These are phyloP conservation scores for Trichoderma oligosporum DNA, from an alignment of 2,329 filamentous ascomycete species.

Conservation along the genomic window DNA sequence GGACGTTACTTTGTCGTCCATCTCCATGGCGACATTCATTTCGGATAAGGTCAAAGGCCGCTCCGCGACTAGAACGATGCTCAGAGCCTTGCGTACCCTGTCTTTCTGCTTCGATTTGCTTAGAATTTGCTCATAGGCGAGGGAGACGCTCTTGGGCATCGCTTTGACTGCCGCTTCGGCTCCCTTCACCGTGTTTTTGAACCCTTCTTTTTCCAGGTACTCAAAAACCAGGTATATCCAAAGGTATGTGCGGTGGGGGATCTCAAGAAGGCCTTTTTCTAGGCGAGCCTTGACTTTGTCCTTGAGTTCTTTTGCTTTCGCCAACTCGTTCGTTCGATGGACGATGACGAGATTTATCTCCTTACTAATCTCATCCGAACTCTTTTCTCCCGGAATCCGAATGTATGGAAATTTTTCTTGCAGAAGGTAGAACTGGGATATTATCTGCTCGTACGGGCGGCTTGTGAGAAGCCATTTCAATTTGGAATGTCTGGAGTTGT, in stretches of 20 bases:
- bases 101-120: conserved; percentile 19
- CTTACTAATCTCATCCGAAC: conserved; percentile 33
- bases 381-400: conserved; percentile 35
- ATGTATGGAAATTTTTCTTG: conserved; percentile 28
- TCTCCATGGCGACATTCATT: conserved; percentile 29
- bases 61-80: conserved; percentile 28
- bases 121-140: conserved; percentile 31
- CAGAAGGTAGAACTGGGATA: conserved; percentile 24
- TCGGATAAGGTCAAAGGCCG: conserved; percentile 28
- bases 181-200: conserved; percentile 25
- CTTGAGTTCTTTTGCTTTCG: conserved; percentile 21
- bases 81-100: conserved; percentile 22
- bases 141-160: conserved; percentile 29
- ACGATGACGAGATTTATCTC: conserved; percentile 37
- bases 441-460: conserved; percentile 34
- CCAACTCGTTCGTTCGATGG: conserved; percentile 25
- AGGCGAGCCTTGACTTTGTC: conserved; percentile 22
- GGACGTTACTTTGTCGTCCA: conserved; percentile 17
- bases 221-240: conserved; percentile 37
- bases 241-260: conserved; percentile 35
- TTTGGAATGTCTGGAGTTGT: not conserved
- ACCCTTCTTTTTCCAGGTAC: conserved; percentile 24
- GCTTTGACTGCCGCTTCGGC: conserved; percentile 22
- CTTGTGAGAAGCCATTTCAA: conserved; percentile 38
- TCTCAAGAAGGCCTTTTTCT: conserved; percentile 20